These are phyloP conservation scores for Lipomyces starkeyi DNA, from an alignment of 805 yeast species.

Conservation along the genomic window DNA sequence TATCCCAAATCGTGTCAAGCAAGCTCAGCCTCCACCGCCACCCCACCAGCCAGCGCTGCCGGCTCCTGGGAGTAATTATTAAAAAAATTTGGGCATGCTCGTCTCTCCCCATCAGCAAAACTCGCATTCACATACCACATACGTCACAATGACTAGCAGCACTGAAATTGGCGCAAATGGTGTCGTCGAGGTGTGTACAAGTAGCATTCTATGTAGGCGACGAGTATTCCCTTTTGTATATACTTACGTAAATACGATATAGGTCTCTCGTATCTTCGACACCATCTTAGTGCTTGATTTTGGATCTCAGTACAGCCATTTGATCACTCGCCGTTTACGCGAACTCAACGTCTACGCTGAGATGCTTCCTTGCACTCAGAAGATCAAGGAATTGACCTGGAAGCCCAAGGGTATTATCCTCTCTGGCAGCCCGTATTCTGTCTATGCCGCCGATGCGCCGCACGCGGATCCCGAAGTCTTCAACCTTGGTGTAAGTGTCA, in stretches of 20 bases:
- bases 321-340: slow-evolving; percentile 95
- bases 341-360: slow-evolving; percentile 98
- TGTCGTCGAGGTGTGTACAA: slow-evolving; percentile 29
- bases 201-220: background rate
- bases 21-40: background rate
- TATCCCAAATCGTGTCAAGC: too few relatives aligned
- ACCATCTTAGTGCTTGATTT: slow-evolving; percentile 96
- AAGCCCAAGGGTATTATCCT: slow-evolving; percentile 95
- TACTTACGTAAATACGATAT: background rate
- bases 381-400: slow-evolving; percentile 89
- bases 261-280: slow-evolving; percentile 90
- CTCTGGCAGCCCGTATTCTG: slow-evolving; percentile 98
- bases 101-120: background rate
- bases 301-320: slow-evolving; percentile 97
- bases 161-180: slow-evolving; percentile 22
- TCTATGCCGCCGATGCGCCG: slow-evolving; percentile 92
- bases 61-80: background rate
- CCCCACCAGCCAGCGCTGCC: background rate
- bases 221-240: background rate
- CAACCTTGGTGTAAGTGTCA: slow-evolving; percentile 64
- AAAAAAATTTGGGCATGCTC: slow-evolving; percentile 4
- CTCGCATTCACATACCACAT: background rate
- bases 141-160: slow-evolving; percentile 23
- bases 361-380: slow-evolving; percentile 99
- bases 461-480: slow-evolving; percentile 96